These are phyloP conservation scores for Podila horticola DNA, from an alignment of 192 early-diverging fungal species.

Conservation along the genomic window DNA sequence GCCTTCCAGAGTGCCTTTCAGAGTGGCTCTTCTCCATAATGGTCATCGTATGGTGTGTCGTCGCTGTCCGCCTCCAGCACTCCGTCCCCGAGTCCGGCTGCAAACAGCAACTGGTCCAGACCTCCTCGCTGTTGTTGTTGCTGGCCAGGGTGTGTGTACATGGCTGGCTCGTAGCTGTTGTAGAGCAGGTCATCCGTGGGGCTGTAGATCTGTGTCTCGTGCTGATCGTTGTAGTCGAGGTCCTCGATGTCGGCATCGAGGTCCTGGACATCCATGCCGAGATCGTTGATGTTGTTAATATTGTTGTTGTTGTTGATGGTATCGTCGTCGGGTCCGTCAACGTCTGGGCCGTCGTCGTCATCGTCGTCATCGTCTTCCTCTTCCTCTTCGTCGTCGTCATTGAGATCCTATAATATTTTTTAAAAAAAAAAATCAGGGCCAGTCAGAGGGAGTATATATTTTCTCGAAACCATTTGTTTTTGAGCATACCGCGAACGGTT, in stretches of 20 bases:
- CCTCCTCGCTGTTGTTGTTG: not conserved
- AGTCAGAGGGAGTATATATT: not conserved
- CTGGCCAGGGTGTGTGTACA: not conserved
- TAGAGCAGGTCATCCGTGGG: not conserved
- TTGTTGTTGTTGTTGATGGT: not conserved
- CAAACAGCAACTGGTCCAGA: too few relatives aligned
- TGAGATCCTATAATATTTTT: not conserved
- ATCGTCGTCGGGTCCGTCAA: not conserved
- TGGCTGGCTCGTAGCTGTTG: not conserved
- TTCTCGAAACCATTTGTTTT: not conserved
- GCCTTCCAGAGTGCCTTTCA: too few relatives aligned
- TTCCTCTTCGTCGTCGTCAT: slow-evolving; percentile 4
- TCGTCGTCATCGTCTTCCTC: slow-evolving; percentile 2
- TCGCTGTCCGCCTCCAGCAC: too few relatives aligned
- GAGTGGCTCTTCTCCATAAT: too few relatives aligned
- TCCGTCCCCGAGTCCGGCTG: too few relatives aligned
- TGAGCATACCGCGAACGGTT: slow-evolving; percentile 11
- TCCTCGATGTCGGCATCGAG: not conserved
- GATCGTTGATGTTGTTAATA: not conserved
- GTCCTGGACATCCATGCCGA: not conserved
- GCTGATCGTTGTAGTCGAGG: not conserved
- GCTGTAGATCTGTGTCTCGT: not conserved
- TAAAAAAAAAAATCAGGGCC: not conserved
- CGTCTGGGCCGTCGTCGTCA: not conserved
- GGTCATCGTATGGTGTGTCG: too few relatives aligned